A percentile compares a stretch with the other conserved stretches of the same genome.
These are phyloP conservation scores for Phlebiopsis flavidoalba DNA, from an alignment of 768 basidiomycete genomes.

Conservation along the genomic window DNA sequence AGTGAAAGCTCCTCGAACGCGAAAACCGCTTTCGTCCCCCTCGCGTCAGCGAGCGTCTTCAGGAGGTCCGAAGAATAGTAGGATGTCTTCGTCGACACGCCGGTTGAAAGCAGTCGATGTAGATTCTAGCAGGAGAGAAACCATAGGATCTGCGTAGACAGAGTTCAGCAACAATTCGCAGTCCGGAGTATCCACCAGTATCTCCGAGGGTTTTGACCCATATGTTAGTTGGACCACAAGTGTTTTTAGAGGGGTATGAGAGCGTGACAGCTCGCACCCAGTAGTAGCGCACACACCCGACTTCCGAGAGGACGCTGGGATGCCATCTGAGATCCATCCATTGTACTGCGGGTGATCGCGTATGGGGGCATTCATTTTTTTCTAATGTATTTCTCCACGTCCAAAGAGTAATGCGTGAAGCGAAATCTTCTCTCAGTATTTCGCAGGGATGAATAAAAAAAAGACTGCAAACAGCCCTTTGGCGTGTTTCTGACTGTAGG, in stretches of 20 bases:
- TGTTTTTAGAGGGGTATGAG: slow-evolving; percentile 4
- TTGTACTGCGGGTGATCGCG: neutral
- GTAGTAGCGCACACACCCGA: slow-evolving; percentile 13
- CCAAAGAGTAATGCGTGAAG: neutral
- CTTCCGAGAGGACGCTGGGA: slow-evolving; percentile 2
- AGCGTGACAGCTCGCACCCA: slow-evolving; percentile 4
- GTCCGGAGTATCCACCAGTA: neutral
- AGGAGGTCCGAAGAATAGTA: slow-evolving; percentile 6
- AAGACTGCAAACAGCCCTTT: neutral
- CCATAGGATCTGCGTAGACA: slow-evolving; percentile 7
- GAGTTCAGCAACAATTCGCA: neutral
- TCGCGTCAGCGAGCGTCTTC: slow-evolving; percentile 4
- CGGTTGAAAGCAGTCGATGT: neutral
- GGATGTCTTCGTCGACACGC: neutral
- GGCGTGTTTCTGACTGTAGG: slow-evolving; percentile 4
- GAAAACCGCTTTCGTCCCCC: no score
- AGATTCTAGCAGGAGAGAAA: neutral
- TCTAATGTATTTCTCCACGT: no score
- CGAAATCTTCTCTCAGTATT: neutral
- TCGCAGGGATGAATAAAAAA: no score
- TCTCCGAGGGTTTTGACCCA: neutral
- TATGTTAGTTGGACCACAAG: slow-evolving; percentile 9
- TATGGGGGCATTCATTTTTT: no score
- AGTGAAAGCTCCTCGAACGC: slow-evolving; percentile 4
- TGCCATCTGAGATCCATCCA: slow-evolving; percentile 3